Base-by-base conservation (phyloP, 1,284 basidiomycete species). In the Marasmius sp. region DNA sequence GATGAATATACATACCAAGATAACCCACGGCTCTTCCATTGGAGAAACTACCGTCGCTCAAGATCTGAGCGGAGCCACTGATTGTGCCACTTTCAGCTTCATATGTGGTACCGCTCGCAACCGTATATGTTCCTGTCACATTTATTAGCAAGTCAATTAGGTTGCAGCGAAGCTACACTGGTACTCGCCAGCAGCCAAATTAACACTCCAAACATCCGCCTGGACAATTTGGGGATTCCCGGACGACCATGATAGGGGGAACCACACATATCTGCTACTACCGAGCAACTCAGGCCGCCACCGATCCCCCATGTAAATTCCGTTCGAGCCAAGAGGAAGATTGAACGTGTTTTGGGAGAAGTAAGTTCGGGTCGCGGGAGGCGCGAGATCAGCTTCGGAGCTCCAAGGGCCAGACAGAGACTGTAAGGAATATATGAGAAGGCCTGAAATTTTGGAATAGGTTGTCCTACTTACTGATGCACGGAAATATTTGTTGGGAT, bases 221-320 rank as follows among this genome's bases (percentile, higher is more conserved):
- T 77, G 74, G 18, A 85, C 79, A 34, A 87, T 77, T 67, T 82
- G 76, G 36, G 86, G 85, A 7, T 69, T 67, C 7, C 85, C 85
- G 38, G 78, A 77, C 4, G 78, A 77, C 79, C 82, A 87, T 58
- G 79, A 78, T 59, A 88, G 69, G 2, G 86, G 85, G 63, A 82
- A 81, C 86, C 85, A 88, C 49, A 86, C 82, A 70, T 88, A 88
- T 51, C 77, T 72, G 67, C 84, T 85, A 65, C 80, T 84, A 11
- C 86, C 85, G 5, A 87, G 77, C 8, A 84, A 67, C 47, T 70
- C 69, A n/a, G 83, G 79, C 20, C 83, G 74, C 86, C 86, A 88
- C 48, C 86, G 80, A 69, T 88, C 86, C 50, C 86, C 86, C 83
- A 87, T 86, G 69, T 87, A 87, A 60, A 87, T 80, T 1, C 78